These are phyloP conservation scores for Metarhizium sp. DNA, from an alignment of 2,329 filamentous ascomycete genomes.

Conservation along the genomic window DNA sequence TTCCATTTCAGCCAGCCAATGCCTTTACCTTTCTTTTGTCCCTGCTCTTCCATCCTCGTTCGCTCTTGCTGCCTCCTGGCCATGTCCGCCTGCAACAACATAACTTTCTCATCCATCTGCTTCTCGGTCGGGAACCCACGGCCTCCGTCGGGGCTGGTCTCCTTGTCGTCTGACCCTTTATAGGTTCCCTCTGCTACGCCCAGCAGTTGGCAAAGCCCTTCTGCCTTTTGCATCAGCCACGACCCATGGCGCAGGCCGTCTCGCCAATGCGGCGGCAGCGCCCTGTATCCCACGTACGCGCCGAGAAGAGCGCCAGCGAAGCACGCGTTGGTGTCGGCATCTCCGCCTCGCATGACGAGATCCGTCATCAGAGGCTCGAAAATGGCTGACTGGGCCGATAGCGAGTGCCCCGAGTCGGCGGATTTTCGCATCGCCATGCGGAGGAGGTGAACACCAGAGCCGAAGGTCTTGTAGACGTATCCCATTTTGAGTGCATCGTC, in stretches of 20 bases:
- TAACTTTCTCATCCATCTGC: constrained; percentile 25
- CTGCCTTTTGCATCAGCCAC: constrained; percentile 35
- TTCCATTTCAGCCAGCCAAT: neutral
- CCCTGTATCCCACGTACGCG: no score
- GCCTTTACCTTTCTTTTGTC: constrained; percentile 10
- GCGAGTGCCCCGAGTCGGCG: no score
- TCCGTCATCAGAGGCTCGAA: no score
- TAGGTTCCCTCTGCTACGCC: constrained; percentile 26
- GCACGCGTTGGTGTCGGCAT: no score
- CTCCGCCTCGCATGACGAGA: no score
- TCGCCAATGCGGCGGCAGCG: no score
- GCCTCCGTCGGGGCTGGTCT: constrained; percentile 32
- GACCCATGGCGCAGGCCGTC: constrained; percentile 20
- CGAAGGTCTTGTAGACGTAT: no score
- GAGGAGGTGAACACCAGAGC: no score
- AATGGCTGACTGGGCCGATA: no score
- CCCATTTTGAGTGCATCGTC: no score
- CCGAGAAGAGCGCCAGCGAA: no score
- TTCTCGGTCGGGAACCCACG: constrained; percentile 26
- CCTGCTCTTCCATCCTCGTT: constrained; percentile 14
- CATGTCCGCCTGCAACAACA: constrained; percentile 23
- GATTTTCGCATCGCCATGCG: no score
- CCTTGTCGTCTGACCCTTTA: constrained; percentile 24
- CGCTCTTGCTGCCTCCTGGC: constrained; percentile 17
- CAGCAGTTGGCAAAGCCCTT: constrained; percentile 27